Base-by-base conservation (phyloP, 2,329 filamentous ascomycete species). In the Botrytis byssoidea region DNA sequence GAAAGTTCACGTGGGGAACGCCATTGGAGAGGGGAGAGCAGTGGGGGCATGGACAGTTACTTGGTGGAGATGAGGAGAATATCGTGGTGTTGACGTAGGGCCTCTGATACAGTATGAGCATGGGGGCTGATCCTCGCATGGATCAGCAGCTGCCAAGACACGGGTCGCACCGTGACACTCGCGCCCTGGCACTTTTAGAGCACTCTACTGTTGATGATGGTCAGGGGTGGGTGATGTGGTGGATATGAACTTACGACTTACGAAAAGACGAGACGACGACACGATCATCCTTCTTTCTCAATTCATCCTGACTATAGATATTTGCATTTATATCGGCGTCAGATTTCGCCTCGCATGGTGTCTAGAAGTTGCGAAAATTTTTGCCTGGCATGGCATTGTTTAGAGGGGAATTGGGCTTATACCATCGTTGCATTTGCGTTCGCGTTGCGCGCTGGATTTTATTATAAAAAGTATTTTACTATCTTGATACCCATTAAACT, bases 171-270 rank as follows among this genome's bases (percentile, higher is more conserved):
- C 35, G 35, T 55, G 25, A 42, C 10, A 42, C 48, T 68, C 25
- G 66, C 48, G 25, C 64, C 48, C 29, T 44, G 32, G 25, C 61
- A 35, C 57, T 59, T 59, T 64, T 64, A 64, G 61, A n/a, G 61
- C 40, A 59, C 61, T 64, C 40, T 44, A 29, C 61, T 64, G 61
- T 64, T 64, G 61, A 64, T 64, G 37, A 64, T 44, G 40, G 61
- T 20, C 8, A 44, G 40, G 25, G 61, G 25, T 44, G 40, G n/a
- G 20, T 44, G 20, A n/a, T 42, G 37, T 64, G 61, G 16, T 42
- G 61, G 25, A 37, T 9, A 29, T 20, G 37, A 37, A 16, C 18
- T 64, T 64, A 44, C 25, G n/a, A 64, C 29, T 64, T n/a, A 64
- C 16, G 61, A 32, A 20, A 37, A 64, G n/a, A 64, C 25, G 61